phyloP scores from a whole-genome alignment of 495 filamentous ascomycete genomes.

The Penicillium goetzii region DNA sequence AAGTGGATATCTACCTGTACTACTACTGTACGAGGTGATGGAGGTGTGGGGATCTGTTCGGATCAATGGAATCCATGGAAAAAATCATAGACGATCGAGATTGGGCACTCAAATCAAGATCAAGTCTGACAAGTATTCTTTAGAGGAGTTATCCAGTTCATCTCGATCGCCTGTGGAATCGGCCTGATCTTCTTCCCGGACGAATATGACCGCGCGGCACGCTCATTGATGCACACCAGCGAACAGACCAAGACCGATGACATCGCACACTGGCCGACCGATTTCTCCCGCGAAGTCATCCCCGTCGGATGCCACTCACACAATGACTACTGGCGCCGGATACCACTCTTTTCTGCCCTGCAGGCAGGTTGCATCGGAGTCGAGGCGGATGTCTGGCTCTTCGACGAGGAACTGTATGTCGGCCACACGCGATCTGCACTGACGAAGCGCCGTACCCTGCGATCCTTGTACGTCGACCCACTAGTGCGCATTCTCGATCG shows the following conservation, averaged over 20 bases:
- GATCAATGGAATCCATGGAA: neutral
- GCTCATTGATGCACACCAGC: slow-evolving; percentile 54
- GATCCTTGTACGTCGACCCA: slow-evolving; percentile 60
- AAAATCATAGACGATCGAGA: neutral
- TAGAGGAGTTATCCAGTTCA: slow-evolving; percentile 52
- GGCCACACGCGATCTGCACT: slow-evolving; percentile 56
- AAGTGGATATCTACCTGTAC: slow-evolving; percentile 16
- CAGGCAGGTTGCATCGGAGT: slow-evolving; percentile 68
- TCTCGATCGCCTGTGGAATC: slow-evolving; percentile 56
- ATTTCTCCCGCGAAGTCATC: slow-evolving; percentile 70
- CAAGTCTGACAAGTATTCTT: neutral
- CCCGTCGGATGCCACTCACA: slow-evolving; percentile 76
- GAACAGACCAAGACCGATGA: slow-evolving; percentile 45
- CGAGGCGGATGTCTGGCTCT: slow-evolving; percentile 89
- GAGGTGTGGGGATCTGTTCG: neutral
- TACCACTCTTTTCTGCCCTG: slow-evolving; percentile 71
- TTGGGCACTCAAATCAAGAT: neutral
- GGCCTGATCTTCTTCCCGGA: slow-evolving; percentile 59
- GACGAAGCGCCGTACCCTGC: slow-evolving; percentile 53
- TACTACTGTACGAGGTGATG: neutral
- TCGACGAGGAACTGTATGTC: slow-evolving; percentile 67
- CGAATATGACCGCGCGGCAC: slow-evolving; percentile 53
- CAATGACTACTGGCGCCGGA: slow-evolving; percentile 85
- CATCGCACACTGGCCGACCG: slow-evolving; percentile 69
- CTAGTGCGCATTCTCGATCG: slow-evolving; percentile 54